These are phyloP conservation scores for Euphorbia peplus DNA, from an alignment of 345 rosid genomes.

Conservation along the genomic window DNA sequence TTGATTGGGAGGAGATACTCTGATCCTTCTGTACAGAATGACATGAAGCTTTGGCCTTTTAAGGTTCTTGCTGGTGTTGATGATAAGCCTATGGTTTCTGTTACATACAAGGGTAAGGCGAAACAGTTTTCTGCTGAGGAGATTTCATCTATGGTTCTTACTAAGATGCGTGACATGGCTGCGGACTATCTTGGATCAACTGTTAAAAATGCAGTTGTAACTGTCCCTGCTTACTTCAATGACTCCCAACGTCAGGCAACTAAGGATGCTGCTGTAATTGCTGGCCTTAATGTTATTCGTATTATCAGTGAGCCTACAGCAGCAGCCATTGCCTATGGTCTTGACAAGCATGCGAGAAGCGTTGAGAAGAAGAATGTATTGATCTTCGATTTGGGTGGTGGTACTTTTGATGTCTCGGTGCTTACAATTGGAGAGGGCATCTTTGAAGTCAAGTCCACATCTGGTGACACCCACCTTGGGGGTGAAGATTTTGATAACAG, in stretches of 20 bases:
- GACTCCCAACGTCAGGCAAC: not conserved
- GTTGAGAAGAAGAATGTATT: constrained; percentile 16
- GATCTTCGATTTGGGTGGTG: constrained; percentile 19
- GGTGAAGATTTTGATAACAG: constrained; percentile 21
- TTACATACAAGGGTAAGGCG: not conserved
- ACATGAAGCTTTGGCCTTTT: not conserved
- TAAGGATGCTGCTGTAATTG: not conserved
- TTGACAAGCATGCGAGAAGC: constrained; percentile 9
- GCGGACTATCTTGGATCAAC: no score
- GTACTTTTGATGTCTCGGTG: constrained; percentile 11
- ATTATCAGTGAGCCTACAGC: constrained; percentile 19
- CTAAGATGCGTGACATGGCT: not conserved
- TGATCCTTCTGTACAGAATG: not conserved
- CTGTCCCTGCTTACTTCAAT: not conserved
- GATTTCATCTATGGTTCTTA: not conserved
- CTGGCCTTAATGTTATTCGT: constrained; percentile 4
- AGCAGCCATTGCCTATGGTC: constrained; percentile 17
- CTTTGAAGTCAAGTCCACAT: constrained; percentile 16
- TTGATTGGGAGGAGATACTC: not conserved
- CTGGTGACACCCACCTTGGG: constrained; percentile 16
- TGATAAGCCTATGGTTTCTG: not conserved
- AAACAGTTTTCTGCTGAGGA: constrained; percentile 1
- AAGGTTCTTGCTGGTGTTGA: not conserved
- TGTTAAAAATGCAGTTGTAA: not conserved
- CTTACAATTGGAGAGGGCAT: constrained; percentile 12